phyloP scores from a whole-genome alignment of 257 asterid species.

The Mentha longifolia region DNA sequence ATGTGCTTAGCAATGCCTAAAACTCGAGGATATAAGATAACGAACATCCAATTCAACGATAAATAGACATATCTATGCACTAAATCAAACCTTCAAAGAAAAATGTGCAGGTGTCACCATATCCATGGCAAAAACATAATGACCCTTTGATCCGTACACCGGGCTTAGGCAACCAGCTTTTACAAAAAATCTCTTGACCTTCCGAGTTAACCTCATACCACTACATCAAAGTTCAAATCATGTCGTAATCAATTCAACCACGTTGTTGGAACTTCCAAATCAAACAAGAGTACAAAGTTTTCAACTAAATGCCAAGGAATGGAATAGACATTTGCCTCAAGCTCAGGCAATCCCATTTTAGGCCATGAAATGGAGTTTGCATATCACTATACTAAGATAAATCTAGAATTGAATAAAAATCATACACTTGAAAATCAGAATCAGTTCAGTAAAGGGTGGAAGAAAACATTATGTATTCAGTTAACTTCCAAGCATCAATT shows the following conservation, averaged over 20 bases:
- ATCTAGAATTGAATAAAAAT: neutral
- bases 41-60: neutral
- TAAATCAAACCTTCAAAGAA: slow-evolving; percentile 85
- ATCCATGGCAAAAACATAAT: slow-evolving; percentile 91
- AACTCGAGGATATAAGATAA: slow-evolving; percentile 27
- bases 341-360: neutral
- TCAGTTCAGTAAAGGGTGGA: neutral
- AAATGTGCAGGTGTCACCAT: slow-evolving; percentile 98
- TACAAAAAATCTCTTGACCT: slow-evolving; percentile 91
- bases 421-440: slow-evolving; percentile 12
- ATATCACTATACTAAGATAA: neutral
- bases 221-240: slow-evolving; percentile 40
- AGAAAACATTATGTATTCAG: neutral
- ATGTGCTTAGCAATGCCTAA: slow-evolving; percentile 92
- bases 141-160: slow-evolving; percentile 89
- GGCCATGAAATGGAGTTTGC: neutral
- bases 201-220: slow-evolving; percentile 86
- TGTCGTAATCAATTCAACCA: slow-evolving; percentile 10
- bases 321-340: neutral
- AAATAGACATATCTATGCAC: neutral
- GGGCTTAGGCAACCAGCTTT: slow-evolving; percentile 95
- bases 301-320: neutral
- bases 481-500: slow-evolving; percentile 9
- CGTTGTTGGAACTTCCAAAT: slow-evolving; percentile 8
- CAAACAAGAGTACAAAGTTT: neutral